Base-by-base conservation (phyloP, 163 green algal genomes). In the Chlamydomonas reinhardtii region DNA sequence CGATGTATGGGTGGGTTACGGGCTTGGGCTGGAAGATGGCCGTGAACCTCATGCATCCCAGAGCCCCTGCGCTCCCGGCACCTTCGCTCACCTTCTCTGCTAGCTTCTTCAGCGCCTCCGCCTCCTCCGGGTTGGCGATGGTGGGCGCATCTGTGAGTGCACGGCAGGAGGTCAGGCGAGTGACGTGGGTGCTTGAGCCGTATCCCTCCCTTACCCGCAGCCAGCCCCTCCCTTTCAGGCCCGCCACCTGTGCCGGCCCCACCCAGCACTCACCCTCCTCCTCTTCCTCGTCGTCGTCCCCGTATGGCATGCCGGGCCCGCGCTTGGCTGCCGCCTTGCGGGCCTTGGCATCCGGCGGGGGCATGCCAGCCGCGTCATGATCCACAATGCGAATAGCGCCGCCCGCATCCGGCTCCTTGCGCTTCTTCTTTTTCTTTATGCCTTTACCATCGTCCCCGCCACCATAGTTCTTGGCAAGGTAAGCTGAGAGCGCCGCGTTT, bases 51-150 rank as follows among this genome's bases (percentile, higher is more conserved):
- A n/a, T n/a, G n/a, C n/a, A n/a, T n/a, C n/a, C n/a, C n/a, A n/a
- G n/a, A n/a, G 39, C 39, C 5, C 39, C 39, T 48, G 39, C 39
- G 5, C 39, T 48, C 5, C 39, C 48, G 12, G 48, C 11, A 56
- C 11, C 48, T 56, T 56, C 34, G 0, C 80, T 76, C 37, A 91
- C 92, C 91, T 93, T 92, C 27, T 93, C 81, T 27, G 85, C 61
- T 81, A 92, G 90, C 34, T 85, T 74, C 88, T 81, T 88, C 24
- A 92, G 74, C 14, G 88, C 74, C 70, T 91, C 88, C 19, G 87
- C 91, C 71, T 96, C 94, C 70, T 94, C 92, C 9, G 88, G 77
- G 48, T 96, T 97, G 22, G 91, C 94, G 70, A 96, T 83, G 25
- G 92, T 86, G 0, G 93, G 93, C 4, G 76, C 83, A 34, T 94